Evolutionary conservation across 768 basidiomycete genomes (phyloP), one percentile per base, ranked within the genome.

Genomic region (Lactifluus subvellereus): DNA sequence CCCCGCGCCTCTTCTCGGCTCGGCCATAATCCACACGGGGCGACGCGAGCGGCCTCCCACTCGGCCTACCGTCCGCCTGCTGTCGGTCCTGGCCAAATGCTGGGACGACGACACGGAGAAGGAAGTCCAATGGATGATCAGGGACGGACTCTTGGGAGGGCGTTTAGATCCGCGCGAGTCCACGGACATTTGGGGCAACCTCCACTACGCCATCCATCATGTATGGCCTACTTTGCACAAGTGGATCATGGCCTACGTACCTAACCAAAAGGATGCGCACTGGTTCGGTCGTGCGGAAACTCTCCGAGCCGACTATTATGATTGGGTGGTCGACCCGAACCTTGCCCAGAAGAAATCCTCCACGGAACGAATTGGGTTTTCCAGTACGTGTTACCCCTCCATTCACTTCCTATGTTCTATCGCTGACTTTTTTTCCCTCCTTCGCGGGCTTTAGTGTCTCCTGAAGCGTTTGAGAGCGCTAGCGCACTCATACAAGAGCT

Each of bases 191-290:
- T 63, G 62, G 62, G 0, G 6, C 50, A 0, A 7, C 0, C 35
- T 63, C 4, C 13, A 16, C 18, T 0, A 0, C 3, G 37, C 52
- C 5, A 37, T 59, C 14, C 0, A 18, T 8, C 4, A 33, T 0
- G 18, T 54, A 10, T 63, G 62, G 62, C 57, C 57, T 22, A 14
- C 35, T 48, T 6, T 63, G 5, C 2, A 18, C 2, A 1, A 11
- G 1, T 63, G 62, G 62, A 63, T 63, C 51, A 63, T 63, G 62
- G 10, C 1, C 8, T 13, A 59, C 13, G 8, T 33, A 14, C 22
- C 43, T 42, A n/a, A 6, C 0, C 8, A 14, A 5, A 38, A 3
- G 13, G 50, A 59, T 27, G 2, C 0, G 1, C 8, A 4, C 1
- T 58, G 45, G 61, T 62, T 53, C 20, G 20, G 6, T 7, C 2